phyloP scores from a whole-genome alignment of 441 rosid genomes.

The California macrophylla region DNA sequence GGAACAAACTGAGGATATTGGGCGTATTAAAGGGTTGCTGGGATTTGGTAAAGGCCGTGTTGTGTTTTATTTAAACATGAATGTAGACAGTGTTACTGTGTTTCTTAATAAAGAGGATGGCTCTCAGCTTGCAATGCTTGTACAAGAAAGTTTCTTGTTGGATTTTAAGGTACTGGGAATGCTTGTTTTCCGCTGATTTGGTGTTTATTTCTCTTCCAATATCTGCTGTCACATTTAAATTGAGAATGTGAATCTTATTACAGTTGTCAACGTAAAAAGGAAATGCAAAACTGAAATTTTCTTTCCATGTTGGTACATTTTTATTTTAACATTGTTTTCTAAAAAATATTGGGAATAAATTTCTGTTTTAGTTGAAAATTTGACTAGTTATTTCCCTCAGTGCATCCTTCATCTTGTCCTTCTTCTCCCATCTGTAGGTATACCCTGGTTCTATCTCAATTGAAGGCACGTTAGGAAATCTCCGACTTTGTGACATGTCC shows the following conservation, averaged over 20 bases:
- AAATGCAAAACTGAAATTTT: neutral
- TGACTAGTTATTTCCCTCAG: conserved; percentile 14
- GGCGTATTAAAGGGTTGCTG: conserved; percentile 77
- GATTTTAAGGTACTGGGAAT: conserved; percentile 64
- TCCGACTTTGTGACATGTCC: conserved; percentile 91
- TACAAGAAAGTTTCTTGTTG: conserved; percentile 84
- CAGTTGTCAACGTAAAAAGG: neutral
- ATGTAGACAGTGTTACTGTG: conserved; percentile 79
- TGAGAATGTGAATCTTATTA: conserved; percentile 8
- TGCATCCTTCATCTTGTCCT: conserved; percentile 12
- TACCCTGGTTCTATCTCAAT: conserved; percentile 86
- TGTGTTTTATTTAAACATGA: conserved; percentile 81
- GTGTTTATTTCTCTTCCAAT: conserved; percentile 11
- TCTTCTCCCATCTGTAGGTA: conserved; percentile 37
- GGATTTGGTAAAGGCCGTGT: conserved; percentile 97
- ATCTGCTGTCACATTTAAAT: neutral
- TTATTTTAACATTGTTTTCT: neutral
- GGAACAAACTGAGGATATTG: conserved; percentile 60
- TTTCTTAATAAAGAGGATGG: conserved; percentile 96
- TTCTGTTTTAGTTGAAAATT: conserved; percentile 12
- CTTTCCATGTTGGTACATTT: neutral
- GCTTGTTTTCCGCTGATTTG: neutral
- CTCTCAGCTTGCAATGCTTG: conserved; percentile 90
- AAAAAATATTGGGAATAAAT: conserved; percentile 2
- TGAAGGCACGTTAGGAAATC: conserved; percentile 93